Percentiles rank a stretch among this genome's conserved stretches.
Evolutionary conservation across 2,329 filamentous ascomycete species (phyloP).

Genomic region (Ampelomyces quisqualis): DNA sequence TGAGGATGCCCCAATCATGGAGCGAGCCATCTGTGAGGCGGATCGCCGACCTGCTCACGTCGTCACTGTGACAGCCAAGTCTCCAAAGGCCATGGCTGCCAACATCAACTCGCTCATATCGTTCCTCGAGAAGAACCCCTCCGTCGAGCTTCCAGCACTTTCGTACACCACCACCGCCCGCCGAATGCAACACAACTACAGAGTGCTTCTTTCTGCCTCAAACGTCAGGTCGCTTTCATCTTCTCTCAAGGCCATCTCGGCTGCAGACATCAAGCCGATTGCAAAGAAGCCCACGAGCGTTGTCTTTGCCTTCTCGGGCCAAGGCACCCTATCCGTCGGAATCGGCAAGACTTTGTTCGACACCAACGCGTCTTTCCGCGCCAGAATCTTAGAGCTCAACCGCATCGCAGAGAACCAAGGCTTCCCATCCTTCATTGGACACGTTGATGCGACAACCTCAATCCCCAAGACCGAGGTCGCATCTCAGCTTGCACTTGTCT

Average conservation of each 20-base stretch:
- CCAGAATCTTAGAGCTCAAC: conserved; percentile 53
- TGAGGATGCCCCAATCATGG: conserved; percentile 51
- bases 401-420: conserved; percentile 49
- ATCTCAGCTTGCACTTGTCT: background rate
- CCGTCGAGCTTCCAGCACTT: conserved; percentile 50
- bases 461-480: background rate
- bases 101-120: conserved; percentile 52
- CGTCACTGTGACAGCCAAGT: conserved; percentile 53
- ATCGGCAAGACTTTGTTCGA: conserved; percentile 54
- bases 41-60: conserved; percentile 52
- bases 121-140: conserved; percentile 48
- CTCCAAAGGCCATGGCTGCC: conserved; percentile 53
- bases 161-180: conserved; percentile 55
- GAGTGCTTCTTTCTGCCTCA: conserved; percentile 49
- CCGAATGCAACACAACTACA: conserved; percentile 56
- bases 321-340: conserved; percentile 55
- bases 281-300: conserved; percentile 56
- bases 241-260: background rate
- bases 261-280: conserved; percentile 46
- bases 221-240: conserved; percentile 38
- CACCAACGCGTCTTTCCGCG: conserved; percentile 49
- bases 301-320: conserved; percentile 55
- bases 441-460: conserved; percentile 38
- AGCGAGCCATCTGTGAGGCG: conserved; percentile 40
- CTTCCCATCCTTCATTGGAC: conserved; percentile 53